Evolutionary conservation across 2,329 filamentous ascomycete species (phyloP).

Genomic region (Metarhizium robertsii): DNA sequence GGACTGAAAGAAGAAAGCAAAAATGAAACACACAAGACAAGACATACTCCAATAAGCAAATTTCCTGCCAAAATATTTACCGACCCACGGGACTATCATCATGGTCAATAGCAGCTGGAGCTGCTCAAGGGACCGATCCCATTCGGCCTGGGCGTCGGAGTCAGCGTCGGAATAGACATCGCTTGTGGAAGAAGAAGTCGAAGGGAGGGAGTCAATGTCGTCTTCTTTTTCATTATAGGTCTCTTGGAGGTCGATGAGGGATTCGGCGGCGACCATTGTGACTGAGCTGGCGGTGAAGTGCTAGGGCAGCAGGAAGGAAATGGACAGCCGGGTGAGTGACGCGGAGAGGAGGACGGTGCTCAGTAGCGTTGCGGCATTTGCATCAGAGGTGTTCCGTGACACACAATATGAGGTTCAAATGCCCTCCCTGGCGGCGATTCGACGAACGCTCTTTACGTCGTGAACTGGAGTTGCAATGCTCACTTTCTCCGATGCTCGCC

Average conservation of each 20-base stretch:
- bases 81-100: constrained; percentile 86
- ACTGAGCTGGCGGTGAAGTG: background rate
- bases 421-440: background rate
- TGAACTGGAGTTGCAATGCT: background rate
- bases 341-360: background rate
- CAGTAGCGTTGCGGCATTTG: background rate
- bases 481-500: background rate
- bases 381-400: background rate
- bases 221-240: constrained; percentile 39
- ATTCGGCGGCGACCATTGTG: constrained; percentile 30
- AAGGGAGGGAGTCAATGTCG: constrained; percentile 56
- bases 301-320: background rate
- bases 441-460: background rate
- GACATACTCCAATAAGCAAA: constrained; percentile 86
- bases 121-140: constrained; percentile 90
- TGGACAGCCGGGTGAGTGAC: background rate
- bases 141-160: constrained; percentile 87
- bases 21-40: background rate
- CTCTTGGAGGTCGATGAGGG: constrained; percentile 41
- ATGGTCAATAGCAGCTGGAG: constrained; percentile 87
- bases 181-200: constrained; percentile 40
- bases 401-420: background rate
- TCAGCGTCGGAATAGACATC: constrained; percentile 50
- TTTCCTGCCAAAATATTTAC: constrained; percentile 90
- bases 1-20: background rate